Percentiles rank a stretch among this genome's conserved stretches.
Conservation (phyloP, 192 early-diverging fungal genomes). For the Backusella mclennaniae region DNA sequence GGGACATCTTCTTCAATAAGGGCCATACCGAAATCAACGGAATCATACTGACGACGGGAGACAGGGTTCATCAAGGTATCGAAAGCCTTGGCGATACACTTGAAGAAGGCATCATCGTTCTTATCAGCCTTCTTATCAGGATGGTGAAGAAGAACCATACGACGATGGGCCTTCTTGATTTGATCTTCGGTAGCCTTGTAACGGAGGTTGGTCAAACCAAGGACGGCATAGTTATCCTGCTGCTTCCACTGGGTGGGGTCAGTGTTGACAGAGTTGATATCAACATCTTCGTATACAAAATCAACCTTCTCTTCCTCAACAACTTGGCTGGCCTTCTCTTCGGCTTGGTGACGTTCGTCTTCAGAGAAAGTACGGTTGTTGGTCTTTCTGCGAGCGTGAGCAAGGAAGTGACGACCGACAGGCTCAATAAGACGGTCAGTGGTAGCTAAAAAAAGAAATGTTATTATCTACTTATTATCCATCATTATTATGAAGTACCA, state of each 20-base stretch:
- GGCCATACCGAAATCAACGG: slow-evolving; percentile 85
- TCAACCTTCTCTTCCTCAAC: slow-evolving; percentile 56
- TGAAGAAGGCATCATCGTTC: slow-evolving; percentile 98
- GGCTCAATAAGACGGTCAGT: slow-evolving; percentile 49
- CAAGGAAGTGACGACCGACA: slow-evolving; percentile 56
- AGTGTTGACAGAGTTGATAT: slow-evolving; percentile 65
- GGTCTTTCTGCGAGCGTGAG: slow-evolving; percentile 57
- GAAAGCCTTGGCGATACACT: slow-evolving; percentile 90
- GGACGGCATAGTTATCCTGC: slow-evolving; percentile 97
- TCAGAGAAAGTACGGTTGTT: slow-evolving; percentile 62
- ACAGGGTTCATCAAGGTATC: slow-evolving; percentile 89
- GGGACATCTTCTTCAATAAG: slow-evolving; percentile 58
- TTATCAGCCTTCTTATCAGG: slow-evolving; percentile 96
- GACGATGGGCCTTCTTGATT: slow-evolving; percentile 77
- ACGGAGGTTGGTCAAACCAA: slow-evolving; percentile 88
- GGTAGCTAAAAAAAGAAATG: slow-evolving; percentile 15
- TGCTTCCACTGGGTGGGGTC: slow-evolving; percentile 94
- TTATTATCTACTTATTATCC: neutral
- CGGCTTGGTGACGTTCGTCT: slow-evolving; percentile 51
- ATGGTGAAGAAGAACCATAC: slow-evolving; percentile 96
- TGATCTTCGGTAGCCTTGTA: slow-evolving; percentile 91
- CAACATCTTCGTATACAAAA: slow-evolving; percentile 84
- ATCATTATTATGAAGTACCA: slow-evolving; percentile 14
- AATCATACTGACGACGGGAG: slow-evolving; percentile 94
- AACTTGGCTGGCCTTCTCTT: slow-evolving; percentile 40